Percentiles rank a stretch among this genome's conserved stretches.
Conservation (phyloP, 345 rosid genomes). For the Garcia nutans region DNA sequence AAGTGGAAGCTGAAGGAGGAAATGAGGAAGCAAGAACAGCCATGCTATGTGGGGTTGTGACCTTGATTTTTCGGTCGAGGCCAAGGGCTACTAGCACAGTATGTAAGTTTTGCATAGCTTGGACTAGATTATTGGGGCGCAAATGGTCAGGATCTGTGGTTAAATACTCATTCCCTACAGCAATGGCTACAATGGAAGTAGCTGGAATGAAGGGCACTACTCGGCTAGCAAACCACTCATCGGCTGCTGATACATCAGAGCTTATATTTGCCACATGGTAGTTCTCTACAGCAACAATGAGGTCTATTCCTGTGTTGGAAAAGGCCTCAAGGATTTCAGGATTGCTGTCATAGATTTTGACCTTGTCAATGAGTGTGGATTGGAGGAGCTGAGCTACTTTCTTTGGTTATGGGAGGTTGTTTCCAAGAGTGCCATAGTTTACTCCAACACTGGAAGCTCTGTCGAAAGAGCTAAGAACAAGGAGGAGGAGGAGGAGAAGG, state of each 20-base stretch:
- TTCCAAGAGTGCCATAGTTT: conserved; percentile 67
- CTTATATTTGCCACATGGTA: conserved; percentile 47
- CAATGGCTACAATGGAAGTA: conserved; percentile 51
- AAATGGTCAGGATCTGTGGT: conserved; percentile 42
- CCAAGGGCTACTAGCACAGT: conserved; percentile 44
- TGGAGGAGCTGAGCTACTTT: conserved; percentile 64
- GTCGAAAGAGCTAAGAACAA: conserved; percentile 10
- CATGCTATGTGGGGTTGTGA: conserved; percentile 66
- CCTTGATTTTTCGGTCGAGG: conserved; percentile 62
- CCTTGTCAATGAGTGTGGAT: conserved; percentile 63
- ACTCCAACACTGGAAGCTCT: conserved; percentile 43
- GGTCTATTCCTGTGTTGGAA: conserved; percentile 65
- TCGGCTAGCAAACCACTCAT: conserved; percentile 50
- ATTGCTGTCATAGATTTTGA: conserved; percentile 63
- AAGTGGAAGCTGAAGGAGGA: conserved; percentile 60
- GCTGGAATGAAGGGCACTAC: conserved; percentile 57
- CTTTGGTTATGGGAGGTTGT: conserved; percentile 61
- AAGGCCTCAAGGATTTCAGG: conserved; percentile 64
- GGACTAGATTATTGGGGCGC: conserved; percentile 41
- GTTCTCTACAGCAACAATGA: conserved; percentile 59
- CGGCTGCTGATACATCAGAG: conserved; percentile 43
- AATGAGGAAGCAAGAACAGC: conserved; percentile 57
- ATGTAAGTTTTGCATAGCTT: conserved; percentile 61
- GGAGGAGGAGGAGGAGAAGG: conserved; percentile 17
- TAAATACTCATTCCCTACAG: conserved; percentile 60